These are phyloP conservation scores for Knoxia roxburghii DNA, from an alignment of 257 asterid species.

Conservation along the genomic window DNA sequence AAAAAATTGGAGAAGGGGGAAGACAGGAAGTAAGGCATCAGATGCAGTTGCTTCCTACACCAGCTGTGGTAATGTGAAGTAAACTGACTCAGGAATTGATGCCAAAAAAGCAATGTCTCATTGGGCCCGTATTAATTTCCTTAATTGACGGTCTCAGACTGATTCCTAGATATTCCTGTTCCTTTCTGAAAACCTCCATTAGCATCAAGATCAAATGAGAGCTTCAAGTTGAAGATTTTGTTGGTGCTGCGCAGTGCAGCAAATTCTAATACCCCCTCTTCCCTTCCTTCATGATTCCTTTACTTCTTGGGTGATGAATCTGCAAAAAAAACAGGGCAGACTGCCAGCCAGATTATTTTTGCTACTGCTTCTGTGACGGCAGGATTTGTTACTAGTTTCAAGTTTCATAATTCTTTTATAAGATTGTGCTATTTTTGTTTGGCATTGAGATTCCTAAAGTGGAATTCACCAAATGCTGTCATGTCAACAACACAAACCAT, in stretches of 20 bases:
- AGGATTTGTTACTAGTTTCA: too few species aligned
- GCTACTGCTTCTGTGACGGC: not conserved
- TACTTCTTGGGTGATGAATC: too few species aligned
- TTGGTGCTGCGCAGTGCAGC: not conserved
- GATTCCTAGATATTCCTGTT: conserved; percentile 4
- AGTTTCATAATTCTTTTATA: too few species aligned
- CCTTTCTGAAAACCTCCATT: not conserved
- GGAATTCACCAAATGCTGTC: conserved; percentile 1
- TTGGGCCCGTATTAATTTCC: not conserved
- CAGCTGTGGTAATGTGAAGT: not conserved
- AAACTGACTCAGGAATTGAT: not conserved
- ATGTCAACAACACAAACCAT: not conserved
- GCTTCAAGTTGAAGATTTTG: not conserved
- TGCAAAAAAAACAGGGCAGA: too few species aligned
- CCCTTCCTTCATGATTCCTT: not conserved
- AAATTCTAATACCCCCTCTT: not conserved
- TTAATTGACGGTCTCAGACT: not conserved
- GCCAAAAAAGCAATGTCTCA: not conserved
- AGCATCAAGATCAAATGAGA: not conserved
- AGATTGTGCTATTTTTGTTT: not conserved
- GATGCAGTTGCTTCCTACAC: conserved; percentile 14
- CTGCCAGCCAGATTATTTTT: too few species aligned
- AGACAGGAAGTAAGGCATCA: conserved; percentile 19
- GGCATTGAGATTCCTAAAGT: conserved; percentile 22
- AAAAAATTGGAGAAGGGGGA: not conserved